Evolutionary conservation across 1,284 basidiomycete species (phyloP).

Genomic region (Cryptococcus deneoformans): DNA sequence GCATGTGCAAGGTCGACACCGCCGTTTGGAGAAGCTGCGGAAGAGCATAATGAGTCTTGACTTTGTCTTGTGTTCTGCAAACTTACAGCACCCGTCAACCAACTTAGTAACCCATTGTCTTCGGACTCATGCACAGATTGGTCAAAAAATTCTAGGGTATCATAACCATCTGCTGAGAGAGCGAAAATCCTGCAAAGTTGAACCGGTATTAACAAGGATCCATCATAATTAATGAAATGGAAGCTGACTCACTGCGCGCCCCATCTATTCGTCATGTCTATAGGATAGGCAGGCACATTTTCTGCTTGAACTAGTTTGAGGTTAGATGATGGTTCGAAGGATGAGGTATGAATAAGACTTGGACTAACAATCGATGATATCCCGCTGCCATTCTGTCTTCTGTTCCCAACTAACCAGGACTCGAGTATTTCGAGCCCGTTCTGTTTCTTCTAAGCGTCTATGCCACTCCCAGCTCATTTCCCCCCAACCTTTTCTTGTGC

Average conservation of each 20-base stretch:
- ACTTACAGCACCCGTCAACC: slow-evolving; percentile 40
- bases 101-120: slow-evolving; percentile 36
- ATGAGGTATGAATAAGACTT: not conserved
- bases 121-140: slow-evolving; percentile 26
- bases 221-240: not conserved
- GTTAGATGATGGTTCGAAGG: not conserved
- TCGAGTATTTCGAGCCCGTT: slow-evolving; percentile 13
- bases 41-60: too few species aligned
- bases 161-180: slow-evolving; percentile 36
- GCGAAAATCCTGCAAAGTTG: slow-evolving; percentile 36
- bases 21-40: slow-evolving; percentile 40
- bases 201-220: not conserved
- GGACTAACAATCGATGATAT: slow-evolving; percentile 25
- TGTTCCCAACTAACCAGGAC: slow-evolving; percentile 20
- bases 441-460: slow-evolving; percentile 18
- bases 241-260: slow-evolving; percentile 34
- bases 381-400: slow-evolving; percentile 18
- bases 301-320: slow-evolving; percentile 16
- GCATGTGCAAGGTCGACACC: slow-evolving; percentile 38
- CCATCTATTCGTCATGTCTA: slow-evolving; percentile 35
- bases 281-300: slow-evolving; percentile 33
- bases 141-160: slow-evolving; percentile 40
- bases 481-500: slow-evolving; percentile 22
- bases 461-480: slow-evolving; percentile 37
- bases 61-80: too few species aligned